These are phyloP conservation scores for Parafenestella ontariensis DNA, from an alignment of 2,329 filamentous ascomycete genomes.

Conservation along the genomic window DNA sequence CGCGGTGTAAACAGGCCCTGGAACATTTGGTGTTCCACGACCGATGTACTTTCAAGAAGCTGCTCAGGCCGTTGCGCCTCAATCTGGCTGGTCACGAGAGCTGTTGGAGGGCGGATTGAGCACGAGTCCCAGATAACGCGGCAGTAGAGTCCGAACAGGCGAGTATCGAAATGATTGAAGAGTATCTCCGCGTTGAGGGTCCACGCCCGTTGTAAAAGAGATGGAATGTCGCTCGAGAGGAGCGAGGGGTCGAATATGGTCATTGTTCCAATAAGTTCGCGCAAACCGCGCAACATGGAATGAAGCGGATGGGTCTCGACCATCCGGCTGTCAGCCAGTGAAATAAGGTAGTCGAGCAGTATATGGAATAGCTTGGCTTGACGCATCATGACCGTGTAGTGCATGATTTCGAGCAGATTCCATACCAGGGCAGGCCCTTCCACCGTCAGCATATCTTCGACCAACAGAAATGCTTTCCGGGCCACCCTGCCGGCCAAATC, in stretches of 20 bases:
- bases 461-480: neutral
- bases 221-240: neutral
- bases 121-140: neutral
- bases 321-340: neutral
- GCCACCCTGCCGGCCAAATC: neutral
- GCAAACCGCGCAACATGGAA: neutral
- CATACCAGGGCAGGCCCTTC: neutral
- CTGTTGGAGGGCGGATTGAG: neutral
- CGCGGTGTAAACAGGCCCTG: neutral
- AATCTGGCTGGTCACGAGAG: neutral
- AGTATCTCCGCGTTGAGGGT: neutral
- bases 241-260: neutral
- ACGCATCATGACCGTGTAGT: neutral
- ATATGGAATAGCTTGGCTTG: neutral
- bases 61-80: neutral
- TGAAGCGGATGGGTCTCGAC: neutral
- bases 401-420: neutral
- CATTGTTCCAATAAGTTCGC: neutral
- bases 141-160: neutral
- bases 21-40: neutral
- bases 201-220: neutral
- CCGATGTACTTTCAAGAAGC: neutral
- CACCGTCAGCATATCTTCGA: neutral
- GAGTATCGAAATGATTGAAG: neutral
- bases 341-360: neutral